Evolutionary conservation across 371 early-diverging fungal species (phyloP).

Genomic region (Conidiobolus incongruus): DNA sequence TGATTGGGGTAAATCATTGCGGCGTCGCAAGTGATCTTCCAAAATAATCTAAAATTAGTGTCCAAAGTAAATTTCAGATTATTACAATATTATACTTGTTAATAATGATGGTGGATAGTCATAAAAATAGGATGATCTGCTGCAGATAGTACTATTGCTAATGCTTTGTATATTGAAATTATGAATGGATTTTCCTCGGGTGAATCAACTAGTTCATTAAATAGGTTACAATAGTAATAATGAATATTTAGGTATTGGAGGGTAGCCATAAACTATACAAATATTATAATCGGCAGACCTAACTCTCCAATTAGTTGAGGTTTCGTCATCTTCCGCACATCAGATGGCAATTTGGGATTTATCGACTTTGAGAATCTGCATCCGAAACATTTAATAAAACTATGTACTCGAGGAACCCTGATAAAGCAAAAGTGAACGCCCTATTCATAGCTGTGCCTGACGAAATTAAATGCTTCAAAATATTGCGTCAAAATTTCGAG

Average conservation of each 20-base stretch:
- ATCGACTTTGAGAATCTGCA: conserved; percentile 86
- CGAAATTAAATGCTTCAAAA: conserved; percentile 6
- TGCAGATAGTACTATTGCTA: conserved; percentile 90
- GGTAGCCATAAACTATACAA: not conserved
- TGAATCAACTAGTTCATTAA: conserved; percentile 25
- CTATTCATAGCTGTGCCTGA: conserved; percentile 70
- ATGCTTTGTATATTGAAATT: conserved; percentile 82
- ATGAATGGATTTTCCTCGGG: conserved; percentile 90
- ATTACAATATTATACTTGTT: too few relatives aligned
- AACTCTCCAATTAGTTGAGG: conserved; percentile 48
- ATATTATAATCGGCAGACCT: not conserved
- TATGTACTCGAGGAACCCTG: conserved; percentile 46
- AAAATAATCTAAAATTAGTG: conserved; percentile 64
- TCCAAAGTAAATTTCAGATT: conserved; percentile 20
- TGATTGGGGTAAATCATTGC: conserved; percentile 20
- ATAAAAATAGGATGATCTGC: conserved; percentile 87
- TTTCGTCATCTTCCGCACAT: conserved; percentile 75
- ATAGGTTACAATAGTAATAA: not conserved
- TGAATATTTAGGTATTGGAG: not conserved
- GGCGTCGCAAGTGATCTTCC: conserved; percentile 75
- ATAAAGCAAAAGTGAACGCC: conserved; percentile 46
- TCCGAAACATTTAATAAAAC: conserved; percentile 39
- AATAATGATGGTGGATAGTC: conserved; percentile 14
- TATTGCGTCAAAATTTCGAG: conserved; percentile 23
- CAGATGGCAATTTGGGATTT: conserved; percentile 10